Base-by-base conservation (phyloP, 495 filamentous ascomycete genomes). In the Achaetomiella virescens region DNA sequence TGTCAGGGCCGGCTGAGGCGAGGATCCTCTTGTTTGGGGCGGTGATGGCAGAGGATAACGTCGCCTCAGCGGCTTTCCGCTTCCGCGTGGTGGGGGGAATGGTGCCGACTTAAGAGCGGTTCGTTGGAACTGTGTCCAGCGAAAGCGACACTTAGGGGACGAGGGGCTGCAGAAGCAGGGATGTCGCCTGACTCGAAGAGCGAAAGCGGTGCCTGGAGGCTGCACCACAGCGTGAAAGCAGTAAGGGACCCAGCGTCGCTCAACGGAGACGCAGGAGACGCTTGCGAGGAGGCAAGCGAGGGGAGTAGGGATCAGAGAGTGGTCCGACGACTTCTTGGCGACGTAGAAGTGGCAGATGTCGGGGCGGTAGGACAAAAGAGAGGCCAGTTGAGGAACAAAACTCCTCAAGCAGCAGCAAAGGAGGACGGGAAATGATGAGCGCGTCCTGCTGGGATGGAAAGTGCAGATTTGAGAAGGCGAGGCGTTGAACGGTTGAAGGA, bases 61-160 rank as follows among this genome's bases (percentile, higher is more conserved):
- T 79, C 81, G 81, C 84, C 81, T 91, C 86, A 77, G 82, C 81
- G 81, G 90, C 90, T 82, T 93, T 96, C 73, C 91, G 85, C 80
- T 97, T 97, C 70, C 85, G 85, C 70, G 84, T 88, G 59, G 66
- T 70, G 65, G 79, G 78, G 75, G 79, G 77, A 81, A 82, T 82
- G 59, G 69, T 82, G 78, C 70, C 78, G 75, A 68, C 65, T 61
- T 62, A 33, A 47, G 36, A 22, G 22, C 15, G 14, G 46, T 46
- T 37, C 37, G 46, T 14, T 21, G 35, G 59, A 31, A 57, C 37
- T 22, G 46, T 2, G 38, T 57, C 21, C 27, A 20, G 35, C n/a
- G n/a, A n/a, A n/a, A n/a, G 27, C 55, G 57, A 51, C 43, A 58
- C 55, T 57, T 42, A 14, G n/a, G 44, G 46, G 24, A 38, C 27